A percentile compares a stretch with the other conserved stretches of the same genome.
phyloP scores from a whole-genome alignment of 805 yeast genomes.

The Candida dajiaensis region DNA sequence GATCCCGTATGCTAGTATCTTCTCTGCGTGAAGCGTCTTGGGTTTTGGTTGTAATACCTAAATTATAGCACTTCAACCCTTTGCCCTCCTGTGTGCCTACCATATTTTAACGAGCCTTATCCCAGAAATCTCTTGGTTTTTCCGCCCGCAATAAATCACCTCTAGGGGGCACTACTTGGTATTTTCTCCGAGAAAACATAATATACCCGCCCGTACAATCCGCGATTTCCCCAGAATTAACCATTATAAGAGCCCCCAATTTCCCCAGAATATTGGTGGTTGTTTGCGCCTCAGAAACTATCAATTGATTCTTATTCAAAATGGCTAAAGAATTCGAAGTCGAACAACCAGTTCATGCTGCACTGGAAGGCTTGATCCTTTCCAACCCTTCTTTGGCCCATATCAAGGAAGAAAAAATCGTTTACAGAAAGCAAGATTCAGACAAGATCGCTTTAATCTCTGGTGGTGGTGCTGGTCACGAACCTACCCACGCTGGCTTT shows the following conservation, averaged over 20 bases:
- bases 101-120: too few species aligned
- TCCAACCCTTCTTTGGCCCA: conserved; percentile 32
- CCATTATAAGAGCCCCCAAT: neutral
- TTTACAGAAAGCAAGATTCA: conserved; percentile 27
- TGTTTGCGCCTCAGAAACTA: neutral
- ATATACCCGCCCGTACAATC: too few species aligned
- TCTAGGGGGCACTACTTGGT: too few species aligned
- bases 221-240: too few species aligned
- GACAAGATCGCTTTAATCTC: conserved; percentile 67
- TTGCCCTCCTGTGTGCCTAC: too few species aligned
- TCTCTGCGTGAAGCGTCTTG: too few species aligned
- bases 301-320: neutral
- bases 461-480: conserved; percentile 97
- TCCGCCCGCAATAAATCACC: too few species aligned
- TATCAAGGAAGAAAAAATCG: conserved; percentile 31
- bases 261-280: neutral
- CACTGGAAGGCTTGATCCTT: conserved; percentile 33
- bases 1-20: too few species aligned
- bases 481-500: conserved; percentile 89
- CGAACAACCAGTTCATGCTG: conserved; percentile 29
- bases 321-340: conserved; percentile 34
- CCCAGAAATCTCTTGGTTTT: too few species aligned
- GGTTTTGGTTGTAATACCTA: too few species aligned
- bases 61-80: too few species aligned
- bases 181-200: too few species aligned